Evolutionary conservation across 192 early-diverging fungal genomes (phyloP).

Genomic region (Entrophospora sp.): DNA sequence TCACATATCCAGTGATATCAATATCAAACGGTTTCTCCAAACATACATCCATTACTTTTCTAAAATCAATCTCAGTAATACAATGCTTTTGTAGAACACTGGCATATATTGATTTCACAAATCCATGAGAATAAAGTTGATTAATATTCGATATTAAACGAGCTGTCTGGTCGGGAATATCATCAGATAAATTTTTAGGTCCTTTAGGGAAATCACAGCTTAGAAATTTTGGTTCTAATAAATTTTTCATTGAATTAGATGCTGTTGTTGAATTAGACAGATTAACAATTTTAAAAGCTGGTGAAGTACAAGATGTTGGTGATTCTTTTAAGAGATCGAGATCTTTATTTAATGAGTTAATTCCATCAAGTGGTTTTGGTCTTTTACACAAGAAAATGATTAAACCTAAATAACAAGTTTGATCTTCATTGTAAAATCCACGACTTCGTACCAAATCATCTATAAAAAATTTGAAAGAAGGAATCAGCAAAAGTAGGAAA

Average conservation of each 20-base stretch:
- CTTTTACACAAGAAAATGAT: constrained; percentile 46
- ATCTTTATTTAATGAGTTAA: no score
- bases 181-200: not conserved
- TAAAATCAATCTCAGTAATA: constrained; percentile 37
- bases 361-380: constrained; percentile 28
- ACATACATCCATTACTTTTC: constrained; percentile 39
- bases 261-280: not conserved
- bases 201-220: not conserved
- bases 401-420: constrained; percentile 23
- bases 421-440: not conserved
- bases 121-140: constrained; percentile 42
- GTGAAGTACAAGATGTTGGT: no score
- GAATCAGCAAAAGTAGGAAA: constrained; percentile 40
- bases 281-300: not conserved
- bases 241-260: not conserved
- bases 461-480: constrained; percentile 30
- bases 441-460: constrained; percentile 19
- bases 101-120: constrained; percentile 44
- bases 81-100: constrained; percentile 40
- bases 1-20: constrained; percentile 48
- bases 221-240: constrained; percentile 13
- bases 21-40: constrained; percentile 41
- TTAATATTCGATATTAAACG: constrained; percentile 31
- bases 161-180: not conserved
- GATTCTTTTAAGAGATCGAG: no score